phyloP scores from a whole-genome alignment of 2,329 filamentous ascomycete genomes.

The Claviceps capensis region DNA sequence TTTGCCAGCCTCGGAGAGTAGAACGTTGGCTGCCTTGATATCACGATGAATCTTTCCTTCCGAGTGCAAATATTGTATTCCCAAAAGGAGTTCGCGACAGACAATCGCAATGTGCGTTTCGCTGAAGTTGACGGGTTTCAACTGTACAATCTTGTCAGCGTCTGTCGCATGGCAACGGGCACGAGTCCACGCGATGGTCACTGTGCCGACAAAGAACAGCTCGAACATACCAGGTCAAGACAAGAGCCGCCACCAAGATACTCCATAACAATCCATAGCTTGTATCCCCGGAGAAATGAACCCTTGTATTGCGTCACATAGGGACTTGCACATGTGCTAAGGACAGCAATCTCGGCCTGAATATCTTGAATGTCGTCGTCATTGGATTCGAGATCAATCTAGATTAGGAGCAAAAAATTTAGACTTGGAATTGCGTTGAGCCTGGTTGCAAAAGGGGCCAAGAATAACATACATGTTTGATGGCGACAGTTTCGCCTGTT shows the following conservation, averaged over 20 bases:
- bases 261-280: conserved; percentile 99
- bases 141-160: conserved; percentile 34
- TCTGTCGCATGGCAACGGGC: not conserved
- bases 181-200: too few relatives aligned
- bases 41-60: conserved; percentile 95
- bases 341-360: conserved; percentile 87
- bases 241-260: conserved; percentile 91
- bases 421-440: not conserved
- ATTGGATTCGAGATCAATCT: conserved; percentile 98
- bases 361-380: conserved; percentile 98
- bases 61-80: conserved; percentile 82
- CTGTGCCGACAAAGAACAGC: not conserved
- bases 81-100: conserved; percentile 78
- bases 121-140: conserved; percentile 79
- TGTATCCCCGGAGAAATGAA: conserved; percentile 89
- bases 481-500: conserved; percentile 86
- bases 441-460: not conserved
- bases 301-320: conserved; percentile 95
- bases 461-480: conserved; percentile 68
- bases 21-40: conserved; percentile 90
- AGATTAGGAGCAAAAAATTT: not conserved
- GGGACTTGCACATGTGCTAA: conserved; percentile 87
- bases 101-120: conserved; percentile 90
- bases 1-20: conserved; percentile 80
- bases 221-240: conserved; percentile 61